Percentiles rank a stretch among this genome's conserved stretches.
Conservation (phyloP, 1,139 yeast genomes). For the Casaregolazyma suthepensis region DNA sequence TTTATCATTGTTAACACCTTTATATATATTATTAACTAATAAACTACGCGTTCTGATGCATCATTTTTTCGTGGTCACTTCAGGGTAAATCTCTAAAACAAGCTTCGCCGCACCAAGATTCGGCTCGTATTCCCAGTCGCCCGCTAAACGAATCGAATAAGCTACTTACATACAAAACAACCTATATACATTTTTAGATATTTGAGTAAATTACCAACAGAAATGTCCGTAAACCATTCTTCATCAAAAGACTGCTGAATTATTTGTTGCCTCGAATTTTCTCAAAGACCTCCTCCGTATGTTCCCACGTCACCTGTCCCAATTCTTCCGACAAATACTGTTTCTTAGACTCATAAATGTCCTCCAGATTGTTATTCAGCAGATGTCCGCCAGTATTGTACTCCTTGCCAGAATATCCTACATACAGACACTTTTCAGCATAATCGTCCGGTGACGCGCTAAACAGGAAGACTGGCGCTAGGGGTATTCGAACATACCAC, state of each 20-base stretch:
- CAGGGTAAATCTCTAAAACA: too few species aligned
- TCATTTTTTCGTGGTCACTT: too few species aligned
- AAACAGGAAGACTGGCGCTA: conserved; percentile 1
- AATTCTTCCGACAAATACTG: conserved; percentile 18
- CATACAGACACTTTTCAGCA: conserved; percentile 24
- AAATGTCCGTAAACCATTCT: background rate
- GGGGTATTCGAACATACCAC: conserved; percentile 19
- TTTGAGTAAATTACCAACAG: too few species aligned
- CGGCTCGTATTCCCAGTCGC: conserved; percentile 87
- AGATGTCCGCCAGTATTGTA: conserved; percentile 22
- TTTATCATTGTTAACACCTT: too few species aligned
- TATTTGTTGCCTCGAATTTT: background rate
- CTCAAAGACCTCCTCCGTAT: conserved; percentile 22
- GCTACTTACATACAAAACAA: background rate
- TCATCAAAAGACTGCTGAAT: background rate
- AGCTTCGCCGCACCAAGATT: conserved; percentile 65
- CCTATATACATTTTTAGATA: too few species aligned
- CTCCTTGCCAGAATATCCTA: conserved; percentile 19
- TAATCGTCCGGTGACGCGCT: conserved; percentile 16
- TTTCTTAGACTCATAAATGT: conserved; percentile 14
- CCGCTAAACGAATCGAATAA: conserved; percentile 23
- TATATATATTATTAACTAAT: too few species aligned
- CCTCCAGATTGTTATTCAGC: conserved; percentile 15
- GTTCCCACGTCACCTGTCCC: conserved; percentile 27
- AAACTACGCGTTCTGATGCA: too few species aligned